Conservation (phyloP, 257 asterid species). For the Solanum paucissectum region DNA sequence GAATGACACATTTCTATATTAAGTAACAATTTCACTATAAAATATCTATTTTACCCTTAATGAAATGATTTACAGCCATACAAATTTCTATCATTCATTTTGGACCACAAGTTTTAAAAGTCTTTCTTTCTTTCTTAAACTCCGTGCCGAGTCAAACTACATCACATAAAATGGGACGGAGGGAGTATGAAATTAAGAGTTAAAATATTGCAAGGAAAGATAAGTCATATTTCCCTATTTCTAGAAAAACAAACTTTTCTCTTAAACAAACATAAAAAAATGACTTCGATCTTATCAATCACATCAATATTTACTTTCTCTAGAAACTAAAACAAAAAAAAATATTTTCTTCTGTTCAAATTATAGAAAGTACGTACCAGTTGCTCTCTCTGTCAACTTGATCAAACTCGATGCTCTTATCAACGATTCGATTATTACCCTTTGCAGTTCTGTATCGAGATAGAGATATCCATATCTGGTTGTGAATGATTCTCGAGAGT, state of each 20-base stretch:
- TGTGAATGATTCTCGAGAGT: conserved; percentile 41
- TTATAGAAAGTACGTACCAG: conserved; percentile 21
- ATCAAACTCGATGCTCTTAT: conserved; percentile 54
- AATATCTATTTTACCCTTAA: too few species aligned
- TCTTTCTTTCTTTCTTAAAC: too few species aligned
- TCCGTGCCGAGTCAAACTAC: too few species aligned
- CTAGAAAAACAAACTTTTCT: neutral
- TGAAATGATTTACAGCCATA: too few species aligned
- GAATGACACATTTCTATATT: too few species aligned
- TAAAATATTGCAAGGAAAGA: neutral
- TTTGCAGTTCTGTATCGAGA: conserved; percentile 61
- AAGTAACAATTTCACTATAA: too few species aligned
- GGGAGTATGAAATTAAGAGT: neutral
- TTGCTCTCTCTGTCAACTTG: conserved; percentile 72
- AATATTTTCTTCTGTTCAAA: neutral
- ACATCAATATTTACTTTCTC: neutral
- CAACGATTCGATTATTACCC: conserved; percentile 51
- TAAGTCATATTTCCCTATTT: too few species aligned
- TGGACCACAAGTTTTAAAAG: too few species aligned
- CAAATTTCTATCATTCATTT: too few species aligned
- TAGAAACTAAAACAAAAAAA: neutral
- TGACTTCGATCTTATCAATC: neutral
- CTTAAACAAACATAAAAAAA: neutral
- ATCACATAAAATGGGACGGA: too few species aligned
- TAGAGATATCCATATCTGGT: conserved; percentile 57